These are phyloP conservation scores for Colletotrichum kahawae DNA, from an alignment of 2,329 filamentous ascomycete genomes.

Conservation along the genomic window DNA sequence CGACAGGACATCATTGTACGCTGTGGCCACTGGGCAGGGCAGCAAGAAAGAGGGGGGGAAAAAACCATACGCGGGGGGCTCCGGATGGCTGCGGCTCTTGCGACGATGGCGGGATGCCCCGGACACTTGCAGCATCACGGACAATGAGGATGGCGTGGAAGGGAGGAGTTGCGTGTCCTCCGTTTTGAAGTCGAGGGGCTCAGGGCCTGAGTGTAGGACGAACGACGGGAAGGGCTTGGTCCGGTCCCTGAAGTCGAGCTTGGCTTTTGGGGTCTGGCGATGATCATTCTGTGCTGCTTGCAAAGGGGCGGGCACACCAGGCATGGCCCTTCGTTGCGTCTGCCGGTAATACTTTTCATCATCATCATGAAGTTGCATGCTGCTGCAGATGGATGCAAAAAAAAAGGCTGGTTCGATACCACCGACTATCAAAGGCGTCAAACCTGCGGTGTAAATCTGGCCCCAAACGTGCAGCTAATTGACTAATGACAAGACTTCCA, in stretches of 20 bases:
- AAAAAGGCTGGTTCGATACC: background rate
- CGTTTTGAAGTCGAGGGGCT: conserved; percentile 9
- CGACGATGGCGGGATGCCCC: background rate
- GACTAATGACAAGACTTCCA: conserved; percentile 1
- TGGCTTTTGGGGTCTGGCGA: background rate
- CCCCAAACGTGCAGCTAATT: background rate
- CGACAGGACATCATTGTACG: background rate
- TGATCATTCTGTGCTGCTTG: background rate
- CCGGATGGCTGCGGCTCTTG: background rate
- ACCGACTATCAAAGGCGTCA: background rate
- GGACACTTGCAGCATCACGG: conserved; percentile 2
- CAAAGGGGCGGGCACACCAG: background rate
- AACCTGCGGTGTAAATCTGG: background rate
- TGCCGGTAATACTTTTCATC: background rate
- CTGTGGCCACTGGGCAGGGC: background rate
- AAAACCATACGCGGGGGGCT: background rate
- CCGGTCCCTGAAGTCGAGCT: background rate
- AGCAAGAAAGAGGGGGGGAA: no score
- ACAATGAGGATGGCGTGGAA: conserved; percentile 4
- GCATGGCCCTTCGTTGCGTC: background rate
- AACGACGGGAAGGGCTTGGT: conserved; percentile 1
- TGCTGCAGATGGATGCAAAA: background rate
- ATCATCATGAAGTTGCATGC: background rate
- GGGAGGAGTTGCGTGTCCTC: conserved; percentile 3
- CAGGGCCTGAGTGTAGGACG: background rate